phyloP scores from a whole-genome alignment of 2,329 filamentous ascomycete genomes.

The Mycosphaerella arachidis region DNA sequence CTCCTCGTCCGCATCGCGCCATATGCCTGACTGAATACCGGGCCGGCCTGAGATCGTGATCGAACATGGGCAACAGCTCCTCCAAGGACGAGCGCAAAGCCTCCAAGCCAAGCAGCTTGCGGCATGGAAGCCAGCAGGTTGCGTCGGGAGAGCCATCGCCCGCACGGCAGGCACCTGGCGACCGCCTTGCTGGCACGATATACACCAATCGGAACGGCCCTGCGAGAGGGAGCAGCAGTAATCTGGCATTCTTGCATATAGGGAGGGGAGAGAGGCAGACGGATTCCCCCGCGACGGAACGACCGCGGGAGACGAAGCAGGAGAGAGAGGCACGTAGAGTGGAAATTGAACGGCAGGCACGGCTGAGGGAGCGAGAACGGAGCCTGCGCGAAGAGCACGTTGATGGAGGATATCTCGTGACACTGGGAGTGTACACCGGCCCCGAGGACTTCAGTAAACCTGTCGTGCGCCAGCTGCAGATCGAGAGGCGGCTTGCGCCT shows the following conservation, averaged over 20 bases:
- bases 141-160: slow-evolving; percentile 27
- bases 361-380: slow-evolving; percentile 79
- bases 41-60: not conserved
- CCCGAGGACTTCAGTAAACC: slow-evolving; percentile 89
- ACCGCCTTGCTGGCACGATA: slow-evolving; percentile 32
- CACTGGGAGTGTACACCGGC: slow-evolving; percentile 87
- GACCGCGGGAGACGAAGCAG: slow-evolving; percentile 79
- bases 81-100: slow-evolving; percentile 43
- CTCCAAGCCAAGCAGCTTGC: slow-evolving; percentile 32
- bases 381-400: slow-evolving; percentile 90
- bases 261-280: slow-evolving; percentile 47
- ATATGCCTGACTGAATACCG: not conserved
- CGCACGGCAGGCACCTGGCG: slow-evolving; percentile 17
- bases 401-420: slow-evolving; percentile 91
- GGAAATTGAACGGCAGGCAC: slow-evolving; percentile 71
- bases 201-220: slow-evolving; percentile 45
- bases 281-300: slow-evolving; percentile 44
- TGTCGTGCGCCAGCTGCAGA: slow-evolving; percentile 87
- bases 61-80: slow-evolving; percentile 46
- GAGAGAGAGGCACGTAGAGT: slow-evolving; percentile 82
- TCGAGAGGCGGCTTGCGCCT: slow-evolving; percentile 85
- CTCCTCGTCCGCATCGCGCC: slow-evolving; percentile 2
- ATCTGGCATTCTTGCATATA: slow-evolving; percentile 56
- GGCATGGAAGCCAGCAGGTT: slow-evolving; percentile 26
- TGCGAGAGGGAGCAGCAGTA: slow-evolving; percentile 51